Base-by-base conservation (phyloP, 192 early-diverging fungal genomes). In the Podila epigama region DNA sequence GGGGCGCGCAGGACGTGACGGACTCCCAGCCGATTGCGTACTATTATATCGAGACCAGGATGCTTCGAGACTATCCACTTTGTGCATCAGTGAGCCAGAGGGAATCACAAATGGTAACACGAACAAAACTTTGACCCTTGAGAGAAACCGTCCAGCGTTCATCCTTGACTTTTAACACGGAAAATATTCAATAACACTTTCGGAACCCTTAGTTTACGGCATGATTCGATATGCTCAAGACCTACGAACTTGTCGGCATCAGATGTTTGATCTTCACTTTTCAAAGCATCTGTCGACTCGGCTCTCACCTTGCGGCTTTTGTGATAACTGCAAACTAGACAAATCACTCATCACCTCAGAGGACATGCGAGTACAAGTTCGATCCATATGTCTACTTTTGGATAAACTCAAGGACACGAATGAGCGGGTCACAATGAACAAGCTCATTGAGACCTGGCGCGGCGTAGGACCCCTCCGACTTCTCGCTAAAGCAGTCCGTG, bases 1-100 rank as follows among this genome's bases (percentile, higher is more conserved):
- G 9, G 92, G 92, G 1, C 84, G 92, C 20, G 92, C 91, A 33
- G 92, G 92, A 29, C 77, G 91, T 22, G 92, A 93, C 59, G 92
- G 92, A 2, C 27, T 80, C 36, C 81, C 72, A 1, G 90, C 91
- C 0, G 88, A 92, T 28, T 93, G 92, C 53, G 77, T 92, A 11
- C 48, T 92, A 41, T 83, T 91, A 12, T 92, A 92, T 56, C 85
- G 89, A 1, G 79, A 84, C 2, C 63, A 80, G n/a, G 92, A 93
- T 81, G 87, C 87, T 16, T 81, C 87, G 25, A 58, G 86, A 32
- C 80, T 93, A 29, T 83, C 87, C 4, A 79, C 85, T 22, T 84
- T 89, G 77, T 86, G 81, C 18, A 83, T 91, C 18, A 82, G 84
- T 11, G 86, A 86, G 7, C 80, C 86, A 54, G 86, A 87, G 5